Conservation (phyloP, 495 filamentous ascomycete species). For the Emericellopsis terricola region DNA sequence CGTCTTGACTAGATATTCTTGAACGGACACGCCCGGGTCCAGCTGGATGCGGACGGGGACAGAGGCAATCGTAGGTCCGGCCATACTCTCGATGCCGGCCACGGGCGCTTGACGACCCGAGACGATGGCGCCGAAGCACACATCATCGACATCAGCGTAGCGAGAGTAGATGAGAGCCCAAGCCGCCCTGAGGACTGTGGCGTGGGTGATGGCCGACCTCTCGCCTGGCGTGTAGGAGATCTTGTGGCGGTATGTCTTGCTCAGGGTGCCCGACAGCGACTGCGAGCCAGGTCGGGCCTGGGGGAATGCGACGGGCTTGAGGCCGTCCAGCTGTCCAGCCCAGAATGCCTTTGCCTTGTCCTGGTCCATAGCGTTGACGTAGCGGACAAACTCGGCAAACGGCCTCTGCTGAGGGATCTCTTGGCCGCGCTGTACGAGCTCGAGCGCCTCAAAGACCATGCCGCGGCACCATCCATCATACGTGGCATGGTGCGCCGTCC, state of each 20-base stretch:
- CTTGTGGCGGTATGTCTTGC: not conserved
- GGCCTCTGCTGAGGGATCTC: no score
- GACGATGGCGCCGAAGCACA: constrained; percentile 42
- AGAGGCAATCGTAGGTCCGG: constrained; percentile 1
- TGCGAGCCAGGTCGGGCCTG: no score
- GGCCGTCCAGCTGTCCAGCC: not conserved
- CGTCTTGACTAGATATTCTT: constrained; percentile 7
- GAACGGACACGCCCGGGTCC: not conserved
- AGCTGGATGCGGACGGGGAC: not conserved
- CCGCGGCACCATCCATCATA: constrained; percentile 46
- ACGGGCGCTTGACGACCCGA: constrained; percentile 34
- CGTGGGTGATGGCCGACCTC: constrained; percentile 35
- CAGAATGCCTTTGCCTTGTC: not conserved
- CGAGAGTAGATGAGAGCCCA: constrained; percentile 43
- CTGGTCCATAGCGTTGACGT: not conserved
- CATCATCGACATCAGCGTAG: constrained; percentile 23
- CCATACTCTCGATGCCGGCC: not conserved
- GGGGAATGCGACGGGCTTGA: no score
- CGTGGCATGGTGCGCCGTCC: constrained; percentile 43
- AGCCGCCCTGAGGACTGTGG: constrained; percentile 37
- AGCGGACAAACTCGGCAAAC: not conserved
- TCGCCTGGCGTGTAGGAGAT: not conserved
- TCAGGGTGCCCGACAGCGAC: no score
- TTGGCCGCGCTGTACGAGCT: not conserved
- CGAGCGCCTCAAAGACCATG: constrained; percentile 5